Base-by-base conservation (phyloP, 2,329 filamentous ascomycete genomes). In the Trichoderma sp. region DNA sequence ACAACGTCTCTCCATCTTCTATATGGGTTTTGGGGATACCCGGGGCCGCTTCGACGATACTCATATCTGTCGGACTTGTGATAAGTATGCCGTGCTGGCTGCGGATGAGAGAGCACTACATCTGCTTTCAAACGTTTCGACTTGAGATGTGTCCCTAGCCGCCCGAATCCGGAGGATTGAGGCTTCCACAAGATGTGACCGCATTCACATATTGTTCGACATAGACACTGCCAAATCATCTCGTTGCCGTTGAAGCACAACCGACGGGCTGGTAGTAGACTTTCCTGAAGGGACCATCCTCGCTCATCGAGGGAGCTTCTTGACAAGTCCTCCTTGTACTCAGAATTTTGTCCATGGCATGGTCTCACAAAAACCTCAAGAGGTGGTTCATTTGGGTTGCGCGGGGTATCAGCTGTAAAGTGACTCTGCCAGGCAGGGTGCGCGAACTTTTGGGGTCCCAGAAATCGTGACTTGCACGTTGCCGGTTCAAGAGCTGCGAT, bases 211-310 rank as follows among this genome's bases (percentile, higher is more conserved):
- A 61, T 24, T 15, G 32, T 61, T 21, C 58, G 58, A 18, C 58
- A 61, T 6, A 61, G 32, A 61, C 58, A 61, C 32, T 61, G 28
- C 58, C 58, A 61, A 8, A 34, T 36, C 58, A 61, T 61, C 32
- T 61, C 58, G 21, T 61, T 32, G 5, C 58, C 58, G 6, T 21
- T 61, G 58, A 61, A 61, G 11, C 58, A 61, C 21, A 61, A 36
- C 30, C 58, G 58, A n/a, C 58, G 58, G 21, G 18, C 9, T 15
- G 58, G 58, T 8, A 61, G 2, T 3, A 61, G 58, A 12, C 58
- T 61, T 39, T 61, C 58, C 6, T 61, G 58, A 3, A 61, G 32
- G 26, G 30, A 26, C 58, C 58, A 61, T 14, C 58, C 58, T 6
- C 14, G 30, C n/a, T 36, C 26, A 61, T 61, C 58, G 6, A 61